phyloP scores from a whole-genome alignment of 2,329 filamentous ascomycete genomes.

The Purpureocillium lavendulum region DNA sequence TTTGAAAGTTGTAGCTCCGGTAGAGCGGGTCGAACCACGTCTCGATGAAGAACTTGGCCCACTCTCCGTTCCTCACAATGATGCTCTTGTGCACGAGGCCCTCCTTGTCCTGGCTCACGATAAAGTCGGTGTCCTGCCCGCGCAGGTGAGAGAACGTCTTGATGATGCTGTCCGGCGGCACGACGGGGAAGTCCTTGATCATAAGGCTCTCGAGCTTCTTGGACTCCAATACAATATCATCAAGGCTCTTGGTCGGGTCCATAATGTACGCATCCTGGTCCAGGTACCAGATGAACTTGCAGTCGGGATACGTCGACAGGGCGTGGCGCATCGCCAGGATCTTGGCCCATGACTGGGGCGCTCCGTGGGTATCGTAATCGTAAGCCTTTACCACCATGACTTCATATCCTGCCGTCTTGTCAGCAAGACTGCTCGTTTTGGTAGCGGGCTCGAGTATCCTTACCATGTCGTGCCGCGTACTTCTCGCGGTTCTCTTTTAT shows the following conservation, averaged over 20 bases:
- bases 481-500: constrained; percentile 75
- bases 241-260: constrained; percentile 63
- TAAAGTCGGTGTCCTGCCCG: constrained; percentile 68
- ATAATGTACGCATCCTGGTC: constrained; percentile 83
- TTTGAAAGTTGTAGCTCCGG: constrained; percentile 91
- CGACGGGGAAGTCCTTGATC: constrained; percentile 77
- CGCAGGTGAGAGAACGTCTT: constrained; percentile 83
- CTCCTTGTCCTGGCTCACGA: constrained; percentile 76
- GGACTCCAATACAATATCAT: constrained; percentile 61
- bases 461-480: constrained; percentile 84
- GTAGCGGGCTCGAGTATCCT: constrained; percentile 13
- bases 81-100: constrained; percentile 73
- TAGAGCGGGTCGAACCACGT: constrained; percentile 96
- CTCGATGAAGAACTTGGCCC: constrained; percentile 88
- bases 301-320: constrained; percentile 68
- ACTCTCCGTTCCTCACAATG: constrained; percentile 74
- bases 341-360: constrained; percentile 61
- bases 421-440: not conserved
- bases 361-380: constrained; percentile 62
- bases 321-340: constrained; percentile 86
- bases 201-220: constrained; percentile 66
- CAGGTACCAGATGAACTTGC: constrained; percentile 79
- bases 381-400: constrained; percentile 72
- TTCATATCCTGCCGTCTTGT: constrained; percentile 58
- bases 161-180: constrained; percentile 94